These are phyloP conservation scores for Melastoma candidum DNA, from an alignment of 441 rosid species.

Conservation along the genomic window DNA sequence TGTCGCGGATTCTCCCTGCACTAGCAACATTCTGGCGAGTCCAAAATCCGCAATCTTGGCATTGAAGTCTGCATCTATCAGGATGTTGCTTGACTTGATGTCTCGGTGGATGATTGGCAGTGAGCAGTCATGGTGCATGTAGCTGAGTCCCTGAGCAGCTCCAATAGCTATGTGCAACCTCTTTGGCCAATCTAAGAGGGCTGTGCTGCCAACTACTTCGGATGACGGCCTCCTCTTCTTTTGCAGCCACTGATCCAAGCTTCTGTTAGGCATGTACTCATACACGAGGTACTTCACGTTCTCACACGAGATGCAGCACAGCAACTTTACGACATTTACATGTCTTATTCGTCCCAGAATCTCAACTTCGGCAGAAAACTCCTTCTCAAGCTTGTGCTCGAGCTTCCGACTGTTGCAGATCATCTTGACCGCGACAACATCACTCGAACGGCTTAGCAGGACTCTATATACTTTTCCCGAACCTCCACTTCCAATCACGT, in stretches of 20 bases:
- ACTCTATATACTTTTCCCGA: conserved; percentile 49
- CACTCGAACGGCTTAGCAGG: conserved; percentile 12
- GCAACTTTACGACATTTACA: neutral
- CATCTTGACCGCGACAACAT: conserved; percentile 32
- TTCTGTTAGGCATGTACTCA: neutral
- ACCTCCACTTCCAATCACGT: conserved; percentile 45
- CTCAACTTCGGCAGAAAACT: conserved; percentile 1
- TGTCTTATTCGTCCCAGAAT: conserved; percentile 1
- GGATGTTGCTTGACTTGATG: conserved; percentile 50
- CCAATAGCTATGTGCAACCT: conserved; percentile 30
- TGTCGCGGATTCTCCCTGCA: conserved; percentile 30
- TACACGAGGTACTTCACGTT: neutral
- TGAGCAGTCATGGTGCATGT: conserved; percentile 47
- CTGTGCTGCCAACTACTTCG: neutral
- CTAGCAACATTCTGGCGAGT: conserved; percentile 38
- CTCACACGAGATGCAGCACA: conserved; percentile 6
- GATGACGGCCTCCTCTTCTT: neutral
- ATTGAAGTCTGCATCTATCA: conserved; percentile 46
- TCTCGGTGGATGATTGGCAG: conserved; percentile 50
- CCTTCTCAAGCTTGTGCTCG: neutral
- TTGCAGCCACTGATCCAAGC: conserved; percentile 1
- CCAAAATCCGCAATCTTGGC: conserved; percentile 62
- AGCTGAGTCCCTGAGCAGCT: conserved; percentile 46
- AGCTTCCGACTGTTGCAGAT: neutral
- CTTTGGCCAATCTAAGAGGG: conserved; percentile 30